Conservation (phyloP, 2,329 filamentous ascomycete genomes). For the Diplodia scrobiculata region DNA sequence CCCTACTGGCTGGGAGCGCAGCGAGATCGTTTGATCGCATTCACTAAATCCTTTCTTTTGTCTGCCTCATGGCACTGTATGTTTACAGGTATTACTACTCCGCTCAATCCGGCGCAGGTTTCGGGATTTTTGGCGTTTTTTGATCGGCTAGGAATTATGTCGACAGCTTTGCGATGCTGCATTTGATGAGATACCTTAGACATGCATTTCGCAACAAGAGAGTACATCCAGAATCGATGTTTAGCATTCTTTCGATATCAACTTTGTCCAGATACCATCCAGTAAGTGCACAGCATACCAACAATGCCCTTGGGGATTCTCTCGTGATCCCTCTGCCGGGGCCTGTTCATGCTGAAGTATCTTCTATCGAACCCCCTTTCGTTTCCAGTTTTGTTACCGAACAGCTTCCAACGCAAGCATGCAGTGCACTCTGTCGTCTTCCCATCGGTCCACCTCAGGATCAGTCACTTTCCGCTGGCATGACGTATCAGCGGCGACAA, state of each 20-base stretch:
- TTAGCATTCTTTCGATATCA: not conserved
- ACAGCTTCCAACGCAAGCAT: too few relatives aligned
- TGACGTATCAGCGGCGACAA: not conserved
- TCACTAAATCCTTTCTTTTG: not conserved
- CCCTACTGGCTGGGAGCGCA: conserved; percentile 76
- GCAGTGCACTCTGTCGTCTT: too few relatives aligned
- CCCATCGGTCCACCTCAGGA: too few relatives aligned
- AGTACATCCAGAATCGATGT: not conserved
- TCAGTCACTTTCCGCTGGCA: too few relatives aligned
- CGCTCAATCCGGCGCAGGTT: conserved; percentile 1
- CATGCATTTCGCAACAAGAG: not conserved
- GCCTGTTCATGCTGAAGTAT: too few relatives aligned
- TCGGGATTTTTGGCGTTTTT: conserved; percentile 2
- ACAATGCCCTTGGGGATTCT: too few relatives aligned
- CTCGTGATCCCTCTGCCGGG: too few relatives aligned
- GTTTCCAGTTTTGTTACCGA: too few relatives aligned
- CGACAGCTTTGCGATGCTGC: not conserved
- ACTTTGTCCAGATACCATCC: too few relatives aligned
- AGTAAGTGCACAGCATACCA: too few relatives aligned
- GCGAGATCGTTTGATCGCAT: conserved; percentile 65
- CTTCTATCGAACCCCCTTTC: too few relatives aligned
- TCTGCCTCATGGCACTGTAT: not conserved
- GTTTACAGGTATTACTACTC: conserved; percentile 1
- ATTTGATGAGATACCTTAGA: not conserved
- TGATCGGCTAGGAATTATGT: not conserved